These are phyloP conservation scores for Sclerotinia minor DNA, from an alignment of 2,329 filamentous ascomycete species.

Conservation along the genomic window DNA sequence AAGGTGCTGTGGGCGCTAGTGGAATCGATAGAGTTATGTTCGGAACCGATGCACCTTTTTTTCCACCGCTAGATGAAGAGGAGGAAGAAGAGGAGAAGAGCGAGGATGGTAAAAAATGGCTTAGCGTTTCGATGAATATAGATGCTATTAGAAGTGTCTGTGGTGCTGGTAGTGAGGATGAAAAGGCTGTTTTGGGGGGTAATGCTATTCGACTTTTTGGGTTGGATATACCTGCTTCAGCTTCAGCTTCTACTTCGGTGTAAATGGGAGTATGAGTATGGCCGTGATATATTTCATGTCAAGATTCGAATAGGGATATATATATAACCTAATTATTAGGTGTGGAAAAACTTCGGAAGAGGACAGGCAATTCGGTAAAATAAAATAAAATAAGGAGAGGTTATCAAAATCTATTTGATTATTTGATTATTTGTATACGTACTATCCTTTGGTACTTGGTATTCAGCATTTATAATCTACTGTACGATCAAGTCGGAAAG, in stretches of 20 bases:
- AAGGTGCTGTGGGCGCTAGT: constrained; percentile 67
- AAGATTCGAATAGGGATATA: neutral
- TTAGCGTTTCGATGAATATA: constrained; percentile 64
- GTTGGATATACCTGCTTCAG: constrained; percentile 24
- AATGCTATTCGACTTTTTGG: constrained; percentile 58
- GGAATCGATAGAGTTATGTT: constrained; percentile 74
- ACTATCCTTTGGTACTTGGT: too few relatives aligned
- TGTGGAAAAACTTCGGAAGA: too few relatives aligned
- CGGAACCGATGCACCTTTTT: constrained; percentile 82
- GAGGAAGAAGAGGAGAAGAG: constrained; percentile 49
- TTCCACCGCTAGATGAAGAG: constrained; percentile 70
- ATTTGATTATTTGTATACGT: too few relatives aligned
- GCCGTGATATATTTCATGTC: neutral
- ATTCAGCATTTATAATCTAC: too few relatives aligned
- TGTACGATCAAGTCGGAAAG: too few relatives aligned
- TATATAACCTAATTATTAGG: too few relatives aligned
- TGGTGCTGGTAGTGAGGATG: constrained; percentile 48
- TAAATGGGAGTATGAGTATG: neutral
- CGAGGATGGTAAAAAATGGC: constrained; percentile 54
- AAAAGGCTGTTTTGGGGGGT: constrained; percentile 57
- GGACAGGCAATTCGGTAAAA: too few relatives aligned
- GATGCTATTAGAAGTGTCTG: constrained; percentile 56
- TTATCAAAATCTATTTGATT: too few relatives aligned
- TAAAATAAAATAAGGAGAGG: too few relatives aligned
- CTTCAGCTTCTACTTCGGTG: too few relatives aligned